These are phyloP conservation scores for Claviceps monticola DNA, from an alignment of 2,329 filamentous ascomycete species.

Conservation along the genomic window DNA sequence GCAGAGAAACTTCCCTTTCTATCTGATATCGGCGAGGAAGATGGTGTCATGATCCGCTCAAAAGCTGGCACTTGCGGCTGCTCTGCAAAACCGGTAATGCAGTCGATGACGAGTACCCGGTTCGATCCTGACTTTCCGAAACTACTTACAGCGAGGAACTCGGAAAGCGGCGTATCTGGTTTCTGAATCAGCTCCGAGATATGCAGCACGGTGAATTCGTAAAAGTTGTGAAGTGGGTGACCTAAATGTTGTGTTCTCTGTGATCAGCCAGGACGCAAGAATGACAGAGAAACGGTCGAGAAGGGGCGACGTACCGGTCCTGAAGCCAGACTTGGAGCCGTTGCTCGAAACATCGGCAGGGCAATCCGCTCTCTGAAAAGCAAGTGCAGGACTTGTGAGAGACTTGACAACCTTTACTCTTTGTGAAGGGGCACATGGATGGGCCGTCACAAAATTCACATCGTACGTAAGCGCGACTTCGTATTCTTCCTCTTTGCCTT, in stretches of 20 bases:
- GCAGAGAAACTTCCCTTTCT: constrained; percentile 26
- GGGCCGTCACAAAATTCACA: constrained; percentile 51
- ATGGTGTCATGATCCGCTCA: constrained; percentile 19
- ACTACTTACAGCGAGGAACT: constrained; percentile 27
- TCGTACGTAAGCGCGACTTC: constrained; percentile 39
- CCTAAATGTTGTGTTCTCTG: constrained; percentile 22
- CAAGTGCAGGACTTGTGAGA: constrained; percentile 40
- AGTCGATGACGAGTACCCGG: constrained; percentile 47
- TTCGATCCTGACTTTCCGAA: constrained; percentile 16
- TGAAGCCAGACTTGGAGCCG: constrained; percentile 31
- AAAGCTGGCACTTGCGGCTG: constrained; percentile 35
- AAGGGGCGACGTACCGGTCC: constrained; percentile 26
- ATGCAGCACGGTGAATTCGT: constrained; percentile 45
- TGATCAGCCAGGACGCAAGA: background rate
- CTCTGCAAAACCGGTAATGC: constrained; percentile 39
- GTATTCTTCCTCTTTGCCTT: constrained; percentile 26
- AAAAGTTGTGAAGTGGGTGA: constrained; percentile 50
- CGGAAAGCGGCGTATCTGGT: constrained; percentile 29
- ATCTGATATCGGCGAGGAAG: constrained; percentile 15
- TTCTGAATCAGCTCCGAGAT: constrained; percentile 41
- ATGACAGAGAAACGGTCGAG: background rate
- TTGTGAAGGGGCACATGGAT: constrained; percentile 46
- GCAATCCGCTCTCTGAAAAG: constrained; percentile 39
- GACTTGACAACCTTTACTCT: constrained; percentile 45
- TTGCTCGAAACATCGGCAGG: constrained; percentile 30